These are phyloP conservation scores for Tetrapisispora pingtungensis DNA, from an alignment of 805 yeast genomes.

Conservation along the genomic window DNA sequence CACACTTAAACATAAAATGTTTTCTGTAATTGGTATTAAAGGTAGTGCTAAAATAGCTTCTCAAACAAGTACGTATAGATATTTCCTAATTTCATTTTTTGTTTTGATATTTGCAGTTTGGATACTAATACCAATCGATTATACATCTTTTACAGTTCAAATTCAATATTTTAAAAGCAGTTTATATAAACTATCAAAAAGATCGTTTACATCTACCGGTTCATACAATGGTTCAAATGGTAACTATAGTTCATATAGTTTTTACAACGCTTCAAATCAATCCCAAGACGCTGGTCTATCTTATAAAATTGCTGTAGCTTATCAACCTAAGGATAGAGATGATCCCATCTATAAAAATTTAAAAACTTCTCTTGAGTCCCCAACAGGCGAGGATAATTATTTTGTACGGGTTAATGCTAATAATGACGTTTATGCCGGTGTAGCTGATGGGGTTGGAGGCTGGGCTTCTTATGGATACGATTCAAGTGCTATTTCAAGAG, in stretches of 20 bases:
- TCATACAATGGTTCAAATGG: background rate
- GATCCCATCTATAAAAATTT: slow-evolving; percentile 34
- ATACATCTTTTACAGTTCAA: slow-evolving; percentile 10
- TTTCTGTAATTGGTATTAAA: slow-evolving; percentile 11
- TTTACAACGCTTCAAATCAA: background rate
- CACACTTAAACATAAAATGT: slow-evolving; percentile 10
- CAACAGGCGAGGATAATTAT: slow-evolving; percentile 72
- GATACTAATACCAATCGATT: slow-evolving; percentile 5
- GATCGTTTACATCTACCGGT: slow-evolving; percentile 12
- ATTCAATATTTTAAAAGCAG: slow-evolving; percentile 14
- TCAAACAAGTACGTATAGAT: slow-evolving; percentile 15
- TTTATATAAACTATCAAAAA: slow-evolving; percentile 10
- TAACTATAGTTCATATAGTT: background rate
- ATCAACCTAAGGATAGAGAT: slow-evolving; percentile 62
- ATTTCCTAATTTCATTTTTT: slow-evolving; percentile 6
- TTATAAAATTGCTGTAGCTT: slow-evolving; percentile 57
- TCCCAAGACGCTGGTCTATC: slow-evolving; percentile 21
- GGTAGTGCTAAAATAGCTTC: slow-evolving; percentile 7
- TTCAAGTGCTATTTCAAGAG: slow-evolving; percentile 77
- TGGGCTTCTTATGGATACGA: slow-evolving; percentile 91
- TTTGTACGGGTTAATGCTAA: slow-evolving; percentile 36
- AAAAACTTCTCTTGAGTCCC: slow-evolving; percentile 36
- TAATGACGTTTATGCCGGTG: slow-evolving; percentile 50
- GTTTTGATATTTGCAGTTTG: slow-evolving; percentile 7
- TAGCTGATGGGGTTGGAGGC: slow-evolving; percentile 96